Percentiles rank a stretch among this genome's conserved stretches.
Conservation (phyloP, 805 yeast species). For the Spathaspora girioi region DNA sequence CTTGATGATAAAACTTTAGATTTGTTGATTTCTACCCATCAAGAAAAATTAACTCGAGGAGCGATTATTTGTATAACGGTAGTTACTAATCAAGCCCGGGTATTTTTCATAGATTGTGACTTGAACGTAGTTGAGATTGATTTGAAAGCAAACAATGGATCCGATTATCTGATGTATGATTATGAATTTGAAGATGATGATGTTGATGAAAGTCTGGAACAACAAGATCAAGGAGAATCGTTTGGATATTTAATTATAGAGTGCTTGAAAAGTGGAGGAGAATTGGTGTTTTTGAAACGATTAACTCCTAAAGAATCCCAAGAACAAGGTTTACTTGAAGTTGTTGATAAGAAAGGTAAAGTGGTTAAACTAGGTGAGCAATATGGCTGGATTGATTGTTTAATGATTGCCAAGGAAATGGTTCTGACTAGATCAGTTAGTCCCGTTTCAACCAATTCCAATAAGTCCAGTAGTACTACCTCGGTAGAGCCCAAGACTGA, state of each 20-base stretch:
- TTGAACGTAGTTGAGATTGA: conserved; percentile 37
- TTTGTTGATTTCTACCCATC: conserved; percentile 21
- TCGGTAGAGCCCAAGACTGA: not conserved
- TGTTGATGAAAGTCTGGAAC: conserved; percentile 15
- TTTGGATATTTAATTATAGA: conserved; percentile 67
- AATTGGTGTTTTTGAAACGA: conserved; percentile 50
- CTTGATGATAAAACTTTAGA: conserved; percentile 32
- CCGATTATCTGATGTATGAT: conserved; percentile 72
- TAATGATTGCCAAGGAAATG: conserved; percentile 61
- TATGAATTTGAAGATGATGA: conserved; percentile 58
- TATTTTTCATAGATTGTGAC: conserved; percentile 33
- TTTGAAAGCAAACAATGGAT: conserved; percentile 37
- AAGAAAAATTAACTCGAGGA: conserved; percentile 15
- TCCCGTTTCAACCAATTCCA: not conserved
- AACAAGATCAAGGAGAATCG: conserved; percentile 37
- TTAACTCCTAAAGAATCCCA: conserved; percentile 31
- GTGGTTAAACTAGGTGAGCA: conserved; percentile 43
- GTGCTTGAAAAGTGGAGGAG: conserved; percentile 49
- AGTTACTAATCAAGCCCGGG: conserved; percentile 37
- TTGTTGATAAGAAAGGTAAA: conserved; percentile 26
- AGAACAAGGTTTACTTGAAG: conserved; percentile 17
- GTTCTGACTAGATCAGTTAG: conserved; percentile 15
- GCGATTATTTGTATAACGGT: conserved; percentile 34
- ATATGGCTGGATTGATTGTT: conserved; percentile 67
- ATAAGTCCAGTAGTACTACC: not conserved